Evolutionary conservation across 768 basidiomycete genomes (phyloP).

Genomic region (Pleurotus platypus): DNA sequence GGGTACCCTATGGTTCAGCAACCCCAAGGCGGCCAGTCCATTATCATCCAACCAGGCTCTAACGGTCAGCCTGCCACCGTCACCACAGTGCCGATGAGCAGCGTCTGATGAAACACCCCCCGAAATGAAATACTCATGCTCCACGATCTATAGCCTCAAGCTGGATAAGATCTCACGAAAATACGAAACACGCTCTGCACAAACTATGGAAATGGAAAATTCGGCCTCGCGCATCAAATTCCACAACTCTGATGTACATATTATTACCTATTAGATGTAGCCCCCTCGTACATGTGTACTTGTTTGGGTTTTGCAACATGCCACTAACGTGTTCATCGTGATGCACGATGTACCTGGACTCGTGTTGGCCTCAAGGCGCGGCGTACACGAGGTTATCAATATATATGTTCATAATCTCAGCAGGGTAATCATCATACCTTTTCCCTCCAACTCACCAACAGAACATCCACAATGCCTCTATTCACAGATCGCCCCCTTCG

Average conservation of each 20-base stretch:
- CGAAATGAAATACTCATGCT: neutral
- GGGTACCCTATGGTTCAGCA: constrained; percentile 41
- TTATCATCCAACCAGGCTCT: constrained; percentile 65
- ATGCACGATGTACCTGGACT: neutral
- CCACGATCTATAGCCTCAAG: neutral
- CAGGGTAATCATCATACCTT: neutral
- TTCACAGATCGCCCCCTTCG: constrained; percentile 47
- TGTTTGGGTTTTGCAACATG: constrained; percentile 1
- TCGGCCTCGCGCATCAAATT: no score
- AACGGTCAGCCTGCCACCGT: constrained; percentile 60
- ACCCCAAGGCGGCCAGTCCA: constrained; percentile 29
- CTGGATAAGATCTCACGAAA: constrained; percentile 3
- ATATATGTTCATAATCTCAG: neutral
- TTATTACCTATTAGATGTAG: neutral
- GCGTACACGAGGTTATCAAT: constrained; percentile 2
- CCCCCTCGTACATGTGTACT: neutral
- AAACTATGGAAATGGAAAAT: no score
- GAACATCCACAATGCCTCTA: constrained; percentile 35
- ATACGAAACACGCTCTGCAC: neutral
- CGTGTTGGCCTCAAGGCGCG: constrained; percentile 8
- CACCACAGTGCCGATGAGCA: constrained; percentile 50
- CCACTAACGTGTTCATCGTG: neutral
- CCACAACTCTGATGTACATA: neutral
- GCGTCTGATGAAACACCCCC: neutral
- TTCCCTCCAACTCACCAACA: neutral